These are phyloP conservation scores for Phalaenopsis equestris DNA, from an alignment of 106 monocot species.

Conservation along the genomic window DNA sequence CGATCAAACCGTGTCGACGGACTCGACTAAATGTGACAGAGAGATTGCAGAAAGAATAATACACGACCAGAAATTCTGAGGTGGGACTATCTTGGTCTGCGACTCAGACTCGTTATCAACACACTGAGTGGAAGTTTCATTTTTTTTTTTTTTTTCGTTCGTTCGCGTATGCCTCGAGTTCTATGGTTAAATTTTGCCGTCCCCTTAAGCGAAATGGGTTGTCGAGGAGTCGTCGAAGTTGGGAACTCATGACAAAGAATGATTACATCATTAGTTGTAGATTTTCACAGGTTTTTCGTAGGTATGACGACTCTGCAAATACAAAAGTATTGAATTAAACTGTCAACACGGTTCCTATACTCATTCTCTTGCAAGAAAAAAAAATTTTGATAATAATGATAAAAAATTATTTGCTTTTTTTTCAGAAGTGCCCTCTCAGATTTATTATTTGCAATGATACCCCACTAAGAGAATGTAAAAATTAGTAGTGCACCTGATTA, in stretches of 20 bases:
- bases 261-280: conserved; percentile 49
- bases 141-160: neutral
- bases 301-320: conserved; percentile 66
- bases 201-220: neutral
- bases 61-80: neutral
- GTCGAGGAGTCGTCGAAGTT: neutral
- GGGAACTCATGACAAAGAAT: conserved; percentile 1
- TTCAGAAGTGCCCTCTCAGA: too few relatives aligned
- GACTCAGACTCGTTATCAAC: neutral
- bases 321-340: neutral
- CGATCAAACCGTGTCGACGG: neutral
- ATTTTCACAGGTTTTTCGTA: conserved; percentile 96
- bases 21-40: neutral
- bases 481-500: conserved; percentile 55
- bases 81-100: neutral
- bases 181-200: neutral
- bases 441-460: too few relatives aligned
- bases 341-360: neutral
- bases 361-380: neutral
- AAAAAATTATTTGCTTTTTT: too few relatives aligned
- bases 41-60: neutral
- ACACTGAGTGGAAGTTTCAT: conserved; percentile 1
- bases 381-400: neutral
- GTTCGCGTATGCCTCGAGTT: neutral
- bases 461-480: neutral